Conservation (phyloP, 495 filamentous ascomycete genomes). For the Lasiosphaeriaceae sp. region DNA sequence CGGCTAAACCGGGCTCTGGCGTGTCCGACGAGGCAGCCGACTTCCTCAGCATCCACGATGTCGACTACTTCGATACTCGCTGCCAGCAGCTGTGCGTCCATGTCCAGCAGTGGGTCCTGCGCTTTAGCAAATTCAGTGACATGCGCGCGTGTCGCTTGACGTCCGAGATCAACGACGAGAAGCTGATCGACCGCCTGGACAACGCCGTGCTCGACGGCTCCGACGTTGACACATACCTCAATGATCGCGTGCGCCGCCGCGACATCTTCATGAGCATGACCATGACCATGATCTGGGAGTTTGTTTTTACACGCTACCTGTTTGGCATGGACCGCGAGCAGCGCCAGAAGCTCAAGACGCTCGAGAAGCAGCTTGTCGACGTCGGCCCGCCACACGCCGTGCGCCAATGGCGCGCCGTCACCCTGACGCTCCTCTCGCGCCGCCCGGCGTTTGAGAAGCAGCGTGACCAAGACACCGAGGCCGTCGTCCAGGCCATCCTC, state of each 20-base stretch:
- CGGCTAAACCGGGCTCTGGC: slow-evolving; percentile 1
- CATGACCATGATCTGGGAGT: slow-evolving; percentile 98
- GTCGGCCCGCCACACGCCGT: slow-evolving; percentile 79
- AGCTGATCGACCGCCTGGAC: slow-evolving; percentile 86
- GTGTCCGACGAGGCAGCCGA: slow-evolving; percentile 52
- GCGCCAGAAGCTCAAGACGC: slow-evolving; percentile 88
- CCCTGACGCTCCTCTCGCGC: slow-evolving; percentile 79
- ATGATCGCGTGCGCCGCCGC: slow-evolving; percentile 77
- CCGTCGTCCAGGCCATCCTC: slow-evolving; percentile 82
- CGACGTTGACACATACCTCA: slow-evolving; percentile 79
- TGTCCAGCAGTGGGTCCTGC: slow-evolving; percentile 91
- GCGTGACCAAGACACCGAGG: slow-evolving; percentile 80
- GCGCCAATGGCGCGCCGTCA: slow-evolving; percentile 92
- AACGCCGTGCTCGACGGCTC: slow-evolving; percentile 90
- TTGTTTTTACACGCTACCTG: slow-evolving; percentile 92
- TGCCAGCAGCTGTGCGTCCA: slow-evolving; percentile 91
- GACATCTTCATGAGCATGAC: slow-evolving; percentile 96
- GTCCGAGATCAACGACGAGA: slow-evolving; percentile 78
- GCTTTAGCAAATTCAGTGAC: slow-evolving; percentile 95
- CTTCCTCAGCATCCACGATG: slow-evolving; percentile 77
- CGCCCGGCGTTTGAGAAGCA: slow-evolving; percentile 69
- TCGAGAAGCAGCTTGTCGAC: slow-evolving; percentile 87
- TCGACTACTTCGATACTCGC: slow-evolving; percentile 91
- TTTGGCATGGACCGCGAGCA: slow-evolving; percentile 98
- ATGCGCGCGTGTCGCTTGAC: slow-evolving; percentile 77